phyloP scores from a whole-genome alignment of 345 rosid species.

The Trapa bicornis region DNA sequence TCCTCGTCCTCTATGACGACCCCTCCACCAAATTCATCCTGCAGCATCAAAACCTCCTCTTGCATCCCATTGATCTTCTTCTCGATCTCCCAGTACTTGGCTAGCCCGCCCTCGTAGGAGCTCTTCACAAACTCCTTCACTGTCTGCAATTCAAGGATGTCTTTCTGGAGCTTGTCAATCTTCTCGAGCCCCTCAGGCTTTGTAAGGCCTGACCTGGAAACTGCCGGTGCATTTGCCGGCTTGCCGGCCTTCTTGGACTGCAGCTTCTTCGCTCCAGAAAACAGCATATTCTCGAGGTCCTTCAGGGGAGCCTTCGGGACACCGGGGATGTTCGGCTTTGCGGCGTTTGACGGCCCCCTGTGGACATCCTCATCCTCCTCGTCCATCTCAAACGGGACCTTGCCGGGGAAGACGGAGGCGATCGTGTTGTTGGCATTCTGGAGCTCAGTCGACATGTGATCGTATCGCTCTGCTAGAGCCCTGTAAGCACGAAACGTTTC shows the following conservation, averaged over 20 bases:
- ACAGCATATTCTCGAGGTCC: slow-evolving; percentile 34
- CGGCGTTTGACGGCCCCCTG: slow-evolving; percentile 13
- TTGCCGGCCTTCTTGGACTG: slow-evolving; percentile 27
- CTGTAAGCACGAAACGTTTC: slow-evolving; percentile 82
- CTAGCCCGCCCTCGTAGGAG: slow-evolving; percentile 59
- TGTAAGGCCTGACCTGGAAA: slow-evolving; percentile 55
- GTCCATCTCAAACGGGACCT: slow-evolving; percentile 64
- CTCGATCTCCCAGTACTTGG: slow-evolving; percentile 70
- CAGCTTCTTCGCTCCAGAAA: slow-evolving; percentile 47
- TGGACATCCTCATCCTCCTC: slow-evolving; percentile 44
- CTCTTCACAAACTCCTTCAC: slow-evolving; percentile 85
- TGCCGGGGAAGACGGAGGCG: slow-evolving; percentile 78
- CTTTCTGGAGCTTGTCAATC: slow-evolving; percentile 74
- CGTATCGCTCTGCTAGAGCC: slow-evolving; percentile 80
- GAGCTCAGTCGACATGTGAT: slow-evolving; percentile 87
- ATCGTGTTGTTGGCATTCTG: slow-evolving; percentile 93
- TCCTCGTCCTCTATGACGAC: slow-evolving; percentile 67
- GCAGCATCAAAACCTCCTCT: slow-evolving; percentile 44
- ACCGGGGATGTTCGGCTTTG: slow-evolving; percentile 35
- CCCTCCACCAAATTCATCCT: slow-evolving; percentile 79
- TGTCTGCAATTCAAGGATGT: slow-evolving; percentile 61
- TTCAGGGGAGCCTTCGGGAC: slow-evolving; percentile 55
- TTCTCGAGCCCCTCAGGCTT: slow-evolving; percentile 48
- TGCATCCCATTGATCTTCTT: slow-evolving; percentile 51
- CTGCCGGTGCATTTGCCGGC: not conserved